A percentile compares a stretch with the other conserved stretches of the same genome.
These are phyloP conservation scores for Tetracladium setigerum DNA, from an alignment of 495 filamentous ascomycete genomes.

Conservation along the genomic window DNA sequence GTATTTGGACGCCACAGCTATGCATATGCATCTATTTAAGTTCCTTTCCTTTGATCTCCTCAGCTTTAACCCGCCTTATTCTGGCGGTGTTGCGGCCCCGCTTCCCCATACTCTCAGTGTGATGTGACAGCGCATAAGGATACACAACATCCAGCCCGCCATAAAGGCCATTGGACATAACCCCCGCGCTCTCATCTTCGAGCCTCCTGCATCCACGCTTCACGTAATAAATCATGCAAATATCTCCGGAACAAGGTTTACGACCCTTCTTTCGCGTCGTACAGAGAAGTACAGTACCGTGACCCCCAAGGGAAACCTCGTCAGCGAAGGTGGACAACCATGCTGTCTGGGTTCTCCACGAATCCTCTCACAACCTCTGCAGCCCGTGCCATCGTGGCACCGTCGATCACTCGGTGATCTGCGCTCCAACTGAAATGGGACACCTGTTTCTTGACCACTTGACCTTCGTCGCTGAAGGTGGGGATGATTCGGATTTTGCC, in stretches of 20 bases:
- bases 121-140: slow-evolving; percentile 4
- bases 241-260: background rate
- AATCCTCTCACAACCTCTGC: slow-evolving; percentile 68
- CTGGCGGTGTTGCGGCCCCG: slow-evolving; percentile 1
- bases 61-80: slow-evolving; percentile 15
- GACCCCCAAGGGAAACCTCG: slow-evolving; percentile 1
- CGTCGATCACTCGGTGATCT: slow-evolving; percentile 92
- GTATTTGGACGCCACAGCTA: background rate
- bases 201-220: too few relatives aligned
- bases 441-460: slow-evolving; percentile 54
- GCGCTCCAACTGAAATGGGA: slow-evolving; percentile 95
- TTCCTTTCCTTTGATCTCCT: background rate
- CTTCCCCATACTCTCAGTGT: background rate
- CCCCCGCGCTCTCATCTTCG: too few relatives aligned
- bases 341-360: slow-evolving; percentile 75
- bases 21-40: slow-evolving; percentile 4
- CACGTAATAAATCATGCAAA: too few relatives aligned
- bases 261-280: background rate
- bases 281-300: background rate
- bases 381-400: slow-evolving; percentile 86
- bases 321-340: slow-evolving; percentile 59
- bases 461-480: slow-evolving; percentile 49
- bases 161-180: too few relatives aligned
- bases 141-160: background rate
- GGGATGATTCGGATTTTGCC: slow-evolving; percentile 70